Conservation (phyloP, 352 stramenopile genomes). For the Phytophthora boehmeriae region DNA sequence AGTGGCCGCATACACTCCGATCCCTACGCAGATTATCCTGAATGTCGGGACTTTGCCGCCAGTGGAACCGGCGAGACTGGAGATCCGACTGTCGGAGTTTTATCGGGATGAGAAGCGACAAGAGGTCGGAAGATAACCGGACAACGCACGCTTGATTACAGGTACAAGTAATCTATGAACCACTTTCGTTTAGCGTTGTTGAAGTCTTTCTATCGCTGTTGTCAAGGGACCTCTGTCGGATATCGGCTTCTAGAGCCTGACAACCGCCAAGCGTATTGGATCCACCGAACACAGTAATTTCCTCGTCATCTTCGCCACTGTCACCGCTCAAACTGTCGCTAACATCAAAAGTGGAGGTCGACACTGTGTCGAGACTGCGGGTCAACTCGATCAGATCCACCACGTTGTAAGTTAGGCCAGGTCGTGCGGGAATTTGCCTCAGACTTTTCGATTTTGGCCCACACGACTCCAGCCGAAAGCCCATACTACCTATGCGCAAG, state of each 20-base stretch:
- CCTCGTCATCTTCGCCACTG: constrained; percentile 15
- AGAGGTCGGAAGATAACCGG: not conserved
- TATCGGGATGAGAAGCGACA: constrained; percentile 33
- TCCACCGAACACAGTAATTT: constrained; percentile 21
- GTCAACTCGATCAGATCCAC: constrained; percentile 8
- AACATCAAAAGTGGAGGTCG: not conserved
- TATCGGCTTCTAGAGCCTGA: constrained; percentile 18
- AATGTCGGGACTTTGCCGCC: constrained; percentile 34
- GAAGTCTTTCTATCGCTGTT: not conserved
- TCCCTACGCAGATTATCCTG: constrained; percentile 44
- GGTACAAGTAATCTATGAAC: not conserved
- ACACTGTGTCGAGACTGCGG: constrained; percentile 10
- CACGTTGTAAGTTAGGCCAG: constrained; percentile 4
- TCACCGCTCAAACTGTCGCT: not conserved
- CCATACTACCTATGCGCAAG: constrained; percentile 13
- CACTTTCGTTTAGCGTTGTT: not conserved
- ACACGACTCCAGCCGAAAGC: constrained; percentile 15
- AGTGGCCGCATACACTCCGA: constrained; percentile 42
- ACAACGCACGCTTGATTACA: not conserved
- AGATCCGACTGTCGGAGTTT: constrained; percentile 63
- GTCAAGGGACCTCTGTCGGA: constrained; percentile 4
- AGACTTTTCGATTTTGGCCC: not conserved
- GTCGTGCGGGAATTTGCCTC: not conserved
- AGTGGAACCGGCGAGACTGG: constrained; percentile 54
- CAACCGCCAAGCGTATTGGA: constrained; percentile 8